Evolutionary conservation across 768 basidiomycete species (phyloP).

Genomic region (Suillus bovinus): DNA sequence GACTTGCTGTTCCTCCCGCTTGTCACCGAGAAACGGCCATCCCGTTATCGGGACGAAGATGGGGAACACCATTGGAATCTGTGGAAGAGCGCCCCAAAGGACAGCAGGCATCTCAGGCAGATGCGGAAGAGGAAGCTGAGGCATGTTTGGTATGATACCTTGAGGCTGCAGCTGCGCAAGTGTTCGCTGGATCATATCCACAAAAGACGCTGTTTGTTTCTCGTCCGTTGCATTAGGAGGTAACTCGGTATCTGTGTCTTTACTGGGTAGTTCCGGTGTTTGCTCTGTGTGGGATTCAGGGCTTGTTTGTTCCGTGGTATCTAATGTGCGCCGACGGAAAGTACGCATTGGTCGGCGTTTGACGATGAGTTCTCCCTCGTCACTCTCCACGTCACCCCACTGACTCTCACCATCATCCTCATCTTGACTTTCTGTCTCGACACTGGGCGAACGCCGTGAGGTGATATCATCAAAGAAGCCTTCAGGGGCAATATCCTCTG

Average conservation of each 20-base stretch:
- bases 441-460: conserved; percentile 16
- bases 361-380: conserved; percentile 45
- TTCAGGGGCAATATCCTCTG: conserved; percentile 55
- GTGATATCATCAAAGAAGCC: conserved; percentile 45
- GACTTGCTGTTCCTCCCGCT: conserved; percentile 36
- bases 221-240: conserved; percentile 29
- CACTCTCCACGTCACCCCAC: conserved; percentile 72
- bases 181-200: conserved; percentile 76
- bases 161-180: conserved; percentile 58
- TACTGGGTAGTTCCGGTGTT: conserved; percentile 6
- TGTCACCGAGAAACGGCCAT: conserved; percentile 63
- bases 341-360: conserved; percentile 35
- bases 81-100: conserved; percentile 62
- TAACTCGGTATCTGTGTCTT: conserved; percentile 23
- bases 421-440: conserved; percentile 24
- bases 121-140: conserved; percentile 49
- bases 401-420: conserved; percentile 58
- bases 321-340: conserved; percentile 32
- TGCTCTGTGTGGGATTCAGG: conserved; percentile 1
- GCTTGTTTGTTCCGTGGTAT: conserved; percentile 19
- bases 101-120: conserved; percentile 69
- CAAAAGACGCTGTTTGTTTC: conserved; percentile 49
- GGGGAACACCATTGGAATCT: conserved; percentile 78
- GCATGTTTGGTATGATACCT: conserved; percentile 56
- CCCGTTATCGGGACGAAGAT: conserved; percentile 68